phyloP scores from a whole-genome alignment of 768 basidiomycete genomes.

The Auriscalpium vulgare region DNA sequence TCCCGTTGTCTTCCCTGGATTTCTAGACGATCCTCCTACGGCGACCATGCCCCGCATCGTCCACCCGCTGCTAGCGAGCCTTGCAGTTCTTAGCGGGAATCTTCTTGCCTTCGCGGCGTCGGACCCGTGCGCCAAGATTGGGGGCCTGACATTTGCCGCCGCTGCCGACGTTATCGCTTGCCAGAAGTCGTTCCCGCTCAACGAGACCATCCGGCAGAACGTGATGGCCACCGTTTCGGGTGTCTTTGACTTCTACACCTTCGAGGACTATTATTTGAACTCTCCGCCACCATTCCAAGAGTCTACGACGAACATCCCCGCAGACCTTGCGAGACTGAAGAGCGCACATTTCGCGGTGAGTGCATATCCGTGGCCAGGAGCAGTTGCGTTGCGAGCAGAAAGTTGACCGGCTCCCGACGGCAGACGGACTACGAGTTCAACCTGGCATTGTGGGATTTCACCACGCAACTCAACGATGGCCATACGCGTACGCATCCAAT shows the following conservation, averaged over 20 bases:
- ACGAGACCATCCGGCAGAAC: constrained; percentile 30
- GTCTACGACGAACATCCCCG: constrained; percentile 47
- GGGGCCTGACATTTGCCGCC: constrained; percentile 33
- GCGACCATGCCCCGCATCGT: too few relatives aligned
- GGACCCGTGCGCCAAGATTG: constrained; percentile 29
- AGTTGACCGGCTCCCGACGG: background rate
- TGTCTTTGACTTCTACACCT: constrained; percentile 33
- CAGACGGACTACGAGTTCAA: constrained; percentile 66
- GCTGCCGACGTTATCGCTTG: constrained; percentile 47
- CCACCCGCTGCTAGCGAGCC: too few relatives aligned
- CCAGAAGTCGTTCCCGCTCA: constrained; percentile 29
- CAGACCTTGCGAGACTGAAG: constrained; percentile 39
- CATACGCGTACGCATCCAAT: constrained; percentile 42
- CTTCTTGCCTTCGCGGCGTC: background rate
- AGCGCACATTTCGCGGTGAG: constrained; percentile 38
- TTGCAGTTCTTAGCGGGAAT: background rate
- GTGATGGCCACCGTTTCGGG: constrained; percentile 25
- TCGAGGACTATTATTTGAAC: constrained; percentile 30
- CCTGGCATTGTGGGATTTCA: constrained; percentile 45
- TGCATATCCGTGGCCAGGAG: background rate
- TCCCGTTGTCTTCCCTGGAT: too few relatives aligned
- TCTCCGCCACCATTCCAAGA: constrained; percentile 32
- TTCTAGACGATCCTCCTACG: too few relatives aligned
- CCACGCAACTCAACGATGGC: constrained; percentile 52
- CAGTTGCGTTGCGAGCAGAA: background rate